Conservation (phyloP, 345 rosid species). For the Viola odorata region DNA sequence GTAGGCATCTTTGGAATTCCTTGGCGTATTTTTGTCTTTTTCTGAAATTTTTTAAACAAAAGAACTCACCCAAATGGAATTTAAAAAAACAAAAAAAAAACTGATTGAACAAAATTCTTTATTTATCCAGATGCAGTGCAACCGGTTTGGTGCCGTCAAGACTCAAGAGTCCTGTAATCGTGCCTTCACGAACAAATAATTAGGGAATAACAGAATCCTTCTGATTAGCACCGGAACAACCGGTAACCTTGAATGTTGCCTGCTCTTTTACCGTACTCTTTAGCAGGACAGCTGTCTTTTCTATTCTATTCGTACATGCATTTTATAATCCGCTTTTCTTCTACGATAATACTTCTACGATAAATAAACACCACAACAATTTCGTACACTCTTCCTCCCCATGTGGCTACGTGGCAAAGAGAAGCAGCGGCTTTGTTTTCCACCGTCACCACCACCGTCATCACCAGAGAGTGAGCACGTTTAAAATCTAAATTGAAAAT, state of each 20-base stretch:
- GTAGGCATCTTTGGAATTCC: too few species aligned
- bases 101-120: too few species aligned
- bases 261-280: slow-evolving; percentile 7
- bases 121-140: too few species aligned
- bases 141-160: too few species aligned
- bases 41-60: too few species aligned
- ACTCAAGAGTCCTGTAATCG: too few species aligned
- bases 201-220: too few species aligned
- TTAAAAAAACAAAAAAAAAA: too few species aligned
- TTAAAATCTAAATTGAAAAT: not conserved
- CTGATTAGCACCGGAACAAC: not conserved
- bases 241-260: not conserved
- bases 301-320: not conserved
- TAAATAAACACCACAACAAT: too few species aligned
- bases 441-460: slow-evolving; percentile 1
- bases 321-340: not conserved
- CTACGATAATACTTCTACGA: not conserved
- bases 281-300: slow-evolving; percentile 14
- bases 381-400: not conserved
- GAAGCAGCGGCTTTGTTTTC: not conserved
- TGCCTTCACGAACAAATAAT: too few species aligned
- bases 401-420: slow-evolving; percentile 14
- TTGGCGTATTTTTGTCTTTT: too few species aligned
- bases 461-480: not conserved
- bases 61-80: too few species aligned